phyloP scores from a whole-genome alignment of 2,329 filamentous ascomycete genomes.

The Fusarium subtropicale region DNA sequence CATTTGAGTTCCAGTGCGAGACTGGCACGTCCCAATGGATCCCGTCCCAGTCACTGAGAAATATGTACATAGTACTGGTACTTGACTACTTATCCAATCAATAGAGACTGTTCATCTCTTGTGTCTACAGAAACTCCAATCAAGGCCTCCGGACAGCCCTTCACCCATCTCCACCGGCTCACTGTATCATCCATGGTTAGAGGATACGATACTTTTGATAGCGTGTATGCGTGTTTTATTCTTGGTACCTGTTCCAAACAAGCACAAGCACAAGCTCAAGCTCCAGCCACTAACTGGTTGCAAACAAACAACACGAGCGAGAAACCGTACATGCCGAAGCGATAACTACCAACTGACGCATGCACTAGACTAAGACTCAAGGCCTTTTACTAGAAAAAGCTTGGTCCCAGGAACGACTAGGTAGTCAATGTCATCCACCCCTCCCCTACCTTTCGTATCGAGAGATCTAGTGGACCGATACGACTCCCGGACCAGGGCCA shows the following conservation, averaged over 20 bases:
- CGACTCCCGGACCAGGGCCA: constrained; percentile 18
- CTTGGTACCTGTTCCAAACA: constrained; percentile 20
- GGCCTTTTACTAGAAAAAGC: background rate
- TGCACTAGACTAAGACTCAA: background rate
- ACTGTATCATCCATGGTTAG: background rate
- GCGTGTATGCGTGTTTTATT: constrained; percentile 15
- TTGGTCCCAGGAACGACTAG: constrained; percentile 13
- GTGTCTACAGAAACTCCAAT: background rate
- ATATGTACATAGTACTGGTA: constrained; percentile 15
- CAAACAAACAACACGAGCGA: background rate
- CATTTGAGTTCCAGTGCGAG: constrained; percentile 24
- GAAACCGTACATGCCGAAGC: constrained; percentile 16
- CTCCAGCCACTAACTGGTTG: constrained; percentile 5
- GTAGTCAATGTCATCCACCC: background rate
- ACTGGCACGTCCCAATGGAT: constrained; percentile 28
- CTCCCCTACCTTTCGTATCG: constrained; percentile 33
- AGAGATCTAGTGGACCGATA: constrained; percentile 23
- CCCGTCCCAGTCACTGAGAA: constrained; percentile 22
- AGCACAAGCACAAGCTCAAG: background rate
- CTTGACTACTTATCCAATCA: background rate
- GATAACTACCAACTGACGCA: background rate
- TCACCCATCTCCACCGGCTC: background rate
- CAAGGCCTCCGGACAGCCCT: background rate
- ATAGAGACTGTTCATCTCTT: background rate
- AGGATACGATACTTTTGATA: background rate